These are phyloP conservation scores for Penicillium odoratum DNA, from an alignment of 495 filamentous ascomycete species.

Conservation along the genomic window DNA sequence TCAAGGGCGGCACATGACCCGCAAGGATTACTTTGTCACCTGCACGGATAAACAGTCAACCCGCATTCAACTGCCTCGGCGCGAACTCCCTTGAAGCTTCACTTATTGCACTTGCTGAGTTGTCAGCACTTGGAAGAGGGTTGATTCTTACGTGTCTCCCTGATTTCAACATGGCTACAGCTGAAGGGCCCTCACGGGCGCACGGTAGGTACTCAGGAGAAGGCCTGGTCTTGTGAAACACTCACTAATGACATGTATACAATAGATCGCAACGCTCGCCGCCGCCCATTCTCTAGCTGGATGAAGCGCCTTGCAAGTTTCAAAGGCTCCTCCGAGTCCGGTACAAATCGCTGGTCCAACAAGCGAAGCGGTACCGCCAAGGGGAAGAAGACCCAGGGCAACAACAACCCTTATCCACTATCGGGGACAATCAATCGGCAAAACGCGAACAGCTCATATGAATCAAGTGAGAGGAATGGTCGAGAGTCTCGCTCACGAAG, in stretches of 20 bases:
- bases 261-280: constrained; percentile 66
- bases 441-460: constrained; percentile 53
- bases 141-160: constrained; percentile 9
- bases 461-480: constrained; percentile 24
- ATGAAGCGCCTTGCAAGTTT: constrained; percentile 92
- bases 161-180: constrained; percentile 60
- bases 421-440: constrained; percentile 52
- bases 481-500: constrained; percentile 42
- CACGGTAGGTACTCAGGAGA: constrained; percentile 54
- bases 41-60: constrained; percentile 31
- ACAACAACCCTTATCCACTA: constrained; percentile 77
- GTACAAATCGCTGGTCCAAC: constrained; percentile 46
- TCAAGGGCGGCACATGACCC: constrained; percentile 31
- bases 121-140: constrained; percentile 7
- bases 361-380: constrained; percentile 52
- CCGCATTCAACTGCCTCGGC: constrained; percentile 22
- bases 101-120: constrained; percentile 9
- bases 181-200: constrained; percentile 61
- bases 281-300: constrained; percentile 86
- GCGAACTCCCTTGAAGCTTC: constrained; percentile 6
- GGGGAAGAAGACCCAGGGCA: constrained; percentile 65
- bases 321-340: constrained; percentile 60
- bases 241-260: constrained; percentile 20
- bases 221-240: constrained; percentile 8
- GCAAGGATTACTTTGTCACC: not conserved